Percentiles rank a stretch among this genome's conserved stretches.
These are phyloP conservation scores for Perilla frutescens DNA, from an alignment of 257 asterid species.

Conservation along the genomic window DNA sequence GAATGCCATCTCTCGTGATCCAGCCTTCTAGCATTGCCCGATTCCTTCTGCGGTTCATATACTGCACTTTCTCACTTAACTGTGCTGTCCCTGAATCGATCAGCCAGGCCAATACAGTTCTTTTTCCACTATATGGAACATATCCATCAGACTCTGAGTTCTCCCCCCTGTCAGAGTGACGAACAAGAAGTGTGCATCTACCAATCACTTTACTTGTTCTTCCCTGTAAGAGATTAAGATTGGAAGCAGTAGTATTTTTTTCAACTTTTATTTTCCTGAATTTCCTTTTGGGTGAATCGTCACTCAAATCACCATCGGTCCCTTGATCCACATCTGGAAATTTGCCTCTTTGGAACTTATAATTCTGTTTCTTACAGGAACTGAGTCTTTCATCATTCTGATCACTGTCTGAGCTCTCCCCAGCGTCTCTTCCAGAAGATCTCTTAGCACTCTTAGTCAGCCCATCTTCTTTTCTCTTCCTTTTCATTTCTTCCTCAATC, in stretches of 20 bases:
- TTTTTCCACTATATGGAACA: conserved; percentile 79
- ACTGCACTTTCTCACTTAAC: conserved; percentile 82
- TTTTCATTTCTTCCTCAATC: conserved; percentile 76
- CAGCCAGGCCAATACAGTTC: conserved; percentile 86
- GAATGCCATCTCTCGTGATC: conserved; percentile 89
- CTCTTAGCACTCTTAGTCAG: conserved; percentile 43
- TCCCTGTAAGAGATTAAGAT: conserved; percentile 55
- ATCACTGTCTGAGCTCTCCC: conserved; percentile 63
- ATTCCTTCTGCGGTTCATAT: conserved; percentile 77
- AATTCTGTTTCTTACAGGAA: conserved; percentile 54
- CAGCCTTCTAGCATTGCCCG: conserved; percentile 86
- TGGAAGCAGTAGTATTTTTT: conserved; percentile 41
- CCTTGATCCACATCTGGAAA: conserved; percentile 41
- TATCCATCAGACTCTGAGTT: conserved; percentile 70
- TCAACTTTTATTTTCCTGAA: conserved; percentile 45
- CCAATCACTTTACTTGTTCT: conserved; percentile 73
- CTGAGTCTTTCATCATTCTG: conserved; percentile 58
- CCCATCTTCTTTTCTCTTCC: conserved; percentile 70
- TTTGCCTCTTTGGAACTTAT: conserved; percentile 47
- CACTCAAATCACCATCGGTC: conserved; percentile 48
- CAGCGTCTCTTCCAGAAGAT: conserved; percentile 42
- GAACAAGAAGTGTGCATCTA: conserved; percentile 84
- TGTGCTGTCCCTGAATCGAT: conserved; percentile 77
- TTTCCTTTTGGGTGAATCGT: conserved; percentile 48
- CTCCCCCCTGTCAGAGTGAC: conserved; percentile 59